Base-by-base conservation (phyloP, 106 monocot species). In the Acorus calamus region DNA sequence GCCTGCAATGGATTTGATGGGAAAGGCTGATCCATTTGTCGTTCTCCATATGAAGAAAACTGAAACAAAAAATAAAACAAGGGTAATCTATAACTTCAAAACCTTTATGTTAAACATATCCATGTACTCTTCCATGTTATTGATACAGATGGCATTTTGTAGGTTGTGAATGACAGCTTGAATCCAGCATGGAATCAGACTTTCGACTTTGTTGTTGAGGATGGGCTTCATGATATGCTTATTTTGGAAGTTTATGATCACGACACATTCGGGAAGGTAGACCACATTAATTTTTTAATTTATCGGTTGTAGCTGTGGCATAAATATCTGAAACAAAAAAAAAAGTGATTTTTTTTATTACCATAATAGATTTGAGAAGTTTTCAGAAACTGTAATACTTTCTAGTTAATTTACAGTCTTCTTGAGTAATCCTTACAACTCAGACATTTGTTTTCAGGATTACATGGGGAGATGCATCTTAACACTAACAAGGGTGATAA, bases 201-300 rank as follows among this genome's bases (percentile, higher is more conserved):
- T 12, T 96, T 96, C 77, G 96, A 96, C 69, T 85, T 96, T 64
- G 87, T 96, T 49, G 96, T 96, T 3, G 96, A 96, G 79, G 96
- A 96, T 75, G 96, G 91, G 28, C 72, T 96, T 44, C 96, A 96
- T 83, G 96, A 96, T 64, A 81, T 96, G 87, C 85, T 96, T 41
- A 96, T 96, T 68, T 72, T 96, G 72, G 96, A 96, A 69, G 85
- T 96, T 9, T 91, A 65, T 60, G 96, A 92, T 64, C 87, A 92
- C 59, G 92, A 92, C 67, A 92, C 92, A 1, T 92, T 92, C 71
- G 84, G 84, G 61, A 92, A 92, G 87, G 92, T 92, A 43, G 4
- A 48, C 72, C 74, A 50, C 28, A 8, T 49, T 69, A 46, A 7
- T 42, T 9, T 61, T 9, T 62, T 11, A 46, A 44, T 63, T 6